Base-by-base conservation (phyloP, 2,329 filamentous ascomycete species). In the Hypoxylon sp. region DNA sequence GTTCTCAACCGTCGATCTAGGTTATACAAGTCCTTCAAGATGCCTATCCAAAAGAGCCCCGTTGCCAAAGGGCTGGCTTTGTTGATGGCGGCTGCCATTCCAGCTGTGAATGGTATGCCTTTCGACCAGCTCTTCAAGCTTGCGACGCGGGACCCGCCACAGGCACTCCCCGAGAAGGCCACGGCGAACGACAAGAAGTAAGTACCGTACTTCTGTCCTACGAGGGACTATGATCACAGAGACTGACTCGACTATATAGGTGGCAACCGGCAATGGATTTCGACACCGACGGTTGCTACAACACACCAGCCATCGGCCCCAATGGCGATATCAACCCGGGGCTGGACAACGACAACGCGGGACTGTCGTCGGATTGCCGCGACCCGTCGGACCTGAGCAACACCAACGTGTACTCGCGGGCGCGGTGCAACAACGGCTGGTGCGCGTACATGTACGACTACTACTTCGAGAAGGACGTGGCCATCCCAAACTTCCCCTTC, bases 381-480 rank as follows among this genome's bases (percentile, higher is more conserved):
- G 74, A 78, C 54, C 64, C 65, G 20, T 71, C 68, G 11, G 74
- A 77, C 52, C 73, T 80, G 26, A 62, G 70, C 15, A 77, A 79
- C 61, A 77, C 74, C 70, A 79, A 82, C 65, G 78, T 80, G 44
- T 82, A 81, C 71, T 73, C 74, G 3, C 79, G 80, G 4, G 71
- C 74, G 64, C 76, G 77, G 3, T 82, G 80, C 73, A 82, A 81
- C 68, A 75, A 76, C 67, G 76, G 76, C 59, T 81, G 79, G 79
- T 82, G 80, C 71, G 74, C 75, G 13, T 76, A 79, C 69, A 46
- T 81, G 26, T 82, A 82, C 70, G 79, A 75, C 63, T 81, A 82
- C 71, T 82, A 80, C 71, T 82, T 82, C 56, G 80, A 82, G 64
- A 81, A 81, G 72, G 80, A 81, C 71, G 75, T 78, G 2, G 72